Evolutionary conservation across 2,329 filamentous ascomycete species (phyloP).

Genomic region (Fusarium chuoi): DNA sequence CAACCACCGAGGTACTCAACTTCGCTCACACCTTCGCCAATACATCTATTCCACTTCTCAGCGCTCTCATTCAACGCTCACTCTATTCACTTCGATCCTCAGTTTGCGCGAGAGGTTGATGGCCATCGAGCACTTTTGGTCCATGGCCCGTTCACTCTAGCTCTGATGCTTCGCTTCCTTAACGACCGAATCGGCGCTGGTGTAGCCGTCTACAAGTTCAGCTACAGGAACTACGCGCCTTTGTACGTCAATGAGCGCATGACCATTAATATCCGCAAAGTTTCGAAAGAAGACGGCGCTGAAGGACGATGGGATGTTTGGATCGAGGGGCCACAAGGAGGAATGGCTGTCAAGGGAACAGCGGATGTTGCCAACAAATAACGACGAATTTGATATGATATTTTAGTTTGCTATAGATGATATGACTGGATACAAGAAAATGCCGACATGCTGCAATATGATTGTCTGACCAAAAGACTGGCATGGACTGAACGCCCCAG

Average conservation of each 20-base stretch:
- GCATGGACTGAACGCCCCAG: constrained; percentile 4
- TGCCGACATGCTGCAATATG: constrained; percentile 22
- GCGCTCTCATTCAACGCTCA: constrained; percentile 94
- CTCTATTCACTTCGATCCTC: constrained; percentile 83
- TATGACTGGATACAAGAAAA: constrained; percentile 20
- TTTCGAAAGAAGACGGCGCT: constrained; percentile 44
- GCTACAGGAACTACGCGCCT: constrained; percentile 85
- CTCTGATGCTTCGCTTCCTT: constrained; percentile 78
- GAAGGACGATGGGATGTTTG: constrained; percentile 53
- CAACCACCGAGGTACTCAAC: constrained; percentile 54
- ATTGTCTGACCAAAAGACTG: constrained; percentile 14
- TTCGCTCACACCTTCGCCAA: constrained; percentile 71
- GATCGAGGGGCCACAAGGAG: constrained; percentile 61
- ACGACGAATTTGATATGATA: not conserved
- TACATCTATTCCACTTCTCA: constrained; percentile 88
- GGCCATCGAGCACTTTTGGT: constrained; percentile 81
- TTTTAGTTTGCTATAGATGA: not conserved
- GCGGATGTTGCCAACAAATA: constrained; percentile 40
- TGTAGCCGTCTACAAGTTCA: constrained; percentile 63
- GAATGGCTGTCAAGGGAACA: constrained; percentile 71
- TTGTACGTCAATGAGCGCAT: constrained; percentile 80
- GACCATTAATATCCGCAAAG: constrained; percentile 72
- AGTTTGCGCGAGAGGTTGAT: constrained; percentile 76
- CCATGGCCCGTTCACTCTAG: constrained; percentile 85
- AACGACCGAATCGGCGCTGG: constrained; percentile 32